Base-by-base conservation (phyloP, 148 eudicot species). In the Bassia scoparia region DNA sequence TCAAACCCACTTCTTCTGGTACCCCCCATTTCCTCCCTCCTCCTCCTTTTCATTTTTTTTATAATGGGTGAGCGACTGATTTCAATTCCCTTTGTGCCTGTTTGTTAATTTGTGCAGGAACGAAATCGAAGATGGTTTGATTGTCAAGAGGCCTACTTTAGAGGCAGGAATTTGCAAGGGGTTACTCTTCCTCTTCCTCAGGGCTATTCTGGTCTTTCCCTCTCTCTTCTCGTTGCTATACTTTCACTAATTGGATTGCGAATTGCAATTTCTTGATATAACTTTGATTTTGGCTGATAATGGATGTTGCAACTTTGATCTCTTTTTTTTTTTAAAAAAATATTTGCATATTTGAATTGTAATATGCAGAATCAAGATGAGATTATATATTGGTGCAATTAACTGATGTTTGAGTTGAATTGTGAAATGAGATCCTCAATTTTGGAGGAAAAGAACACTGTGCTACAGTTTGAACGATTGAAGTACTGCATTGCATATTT, bases 121-220 rank as follows among this genome's bases (percentile, higher is more conserved):
- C 50, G 92, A 88, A 76, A 80, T 88, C 64, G 96, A 95, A 75
- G 94, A 90, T 58, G 96, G 91, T 53, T 73, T 91, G 44, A 66
- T 49, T 21, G 83, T 92, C 43, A 83, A 66, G 99, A 91, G 84
- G 93, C 97, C n/a, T 76, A 59, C 75, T 95, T 91, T 71, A 86
- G 98, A 74, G 98, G 98, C 62, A 90, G 99, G 78, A 91, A 88
- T 67, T 85, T 95, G 78, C 86, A 87, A 63, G 99, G 99, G 26
- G 81, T 92, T 35, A 87, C 88, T 30, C 21, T 95, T 68, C 60
- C 79, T 3, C 74, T 95, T 56, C 96, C 96, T 2, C 77, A 79
- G 9, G 94, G 92, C 8, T 91, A 88, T 86, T 83, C 92, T 69
- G 99, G 97, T 91, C 56, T 55, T 67, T 64, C 8, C 15, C 56